Evolutionary conservation across 805 yeast genomes (phyloP).

Genomic region (Metschnikowia vanudenii): DNA sequence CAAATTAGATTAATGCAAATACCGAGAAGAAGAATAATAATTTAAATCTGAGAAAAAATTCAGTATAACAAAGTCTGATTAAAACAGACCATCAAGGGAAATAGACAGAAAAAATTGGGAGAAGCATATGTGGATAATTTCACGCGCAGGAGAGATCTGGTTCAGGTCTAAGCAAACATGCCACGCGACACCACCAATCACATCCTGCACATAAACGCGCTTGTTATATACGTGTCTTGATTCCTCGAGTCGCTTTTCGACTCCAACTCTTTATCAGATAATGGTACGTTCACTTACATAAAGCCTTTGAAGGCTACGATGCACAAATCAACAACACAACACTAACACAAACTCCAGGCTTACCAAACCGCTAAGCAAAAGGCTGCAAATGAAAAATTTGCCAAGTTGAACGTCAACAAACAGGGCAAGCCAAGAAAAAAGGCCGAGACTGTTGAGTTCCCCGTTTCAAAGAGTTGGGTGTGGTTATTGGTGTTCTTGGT

Average conservation of each 20-base stretch:
- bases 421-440: constrained; percentile 66
- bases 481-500: constrained; percentile 60
- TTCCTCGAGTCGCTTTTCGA: background rate
- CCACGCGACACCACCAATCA: background rate
- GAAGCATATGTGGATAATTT: too few relatives aligned
- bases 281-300: background rate
- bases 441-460: constrained; percentile 40
- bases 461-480: constrained; percentile 67
- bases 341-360: constrained; percentile 42
- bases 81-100: too few relatives aligned
- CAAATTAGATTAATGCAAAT: too few relatives aligned
- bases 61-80: too few relatives aligned
- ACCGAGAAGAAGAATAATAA: too few relatives aligned
- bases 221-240: constrained; percentile 6
- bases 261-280: background rate
- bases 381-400: constrained; percentile 81
- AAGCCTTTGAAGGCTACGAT: background rate
- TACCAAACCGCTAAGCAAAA: constrained; percentile 85
- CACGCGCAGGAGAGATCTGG: too few relatives aligned
- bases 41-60: too few relatives aligned
- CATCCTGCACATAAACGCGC: constrained; percentile 5
- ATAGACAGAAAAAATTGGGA: too few relatives aligned
- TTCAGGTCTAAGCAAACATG: too few relatives aligned
- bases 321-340: too few relatives aligned
- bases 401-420: constrained; percentile 66